Conservation (phyloP, 495 filamentous ascomycete genomes). For the Talaromyces nanjingensis region DNA sequence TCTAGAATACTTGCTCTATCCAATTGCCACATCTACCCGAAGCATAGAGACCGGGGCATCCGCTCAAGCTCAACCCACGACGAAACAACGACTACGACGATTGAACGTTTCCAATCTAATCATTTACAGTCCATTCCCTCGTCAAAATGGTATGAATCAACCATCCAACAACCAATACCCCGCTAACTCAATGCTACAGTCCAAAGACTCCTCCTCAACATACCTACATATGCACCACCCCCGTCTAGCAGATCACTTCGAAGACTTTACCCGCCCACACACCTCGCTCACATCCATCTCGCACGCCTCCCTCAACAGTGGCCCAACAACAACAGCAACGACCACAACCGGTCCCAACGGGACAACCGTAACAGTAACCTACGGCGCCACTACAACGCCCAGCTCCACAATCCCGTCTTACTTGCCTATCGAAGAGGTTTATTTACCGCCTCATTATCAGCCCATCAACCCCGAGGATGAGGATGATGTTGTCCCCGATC, state of each 20-base stretch:
- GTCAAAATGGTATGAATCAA: no score
- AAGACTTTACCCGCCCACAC: conserved; percentile 60
- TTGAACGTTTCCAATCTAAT: no score
- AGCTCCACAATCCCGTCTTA: conserved; percentile 33
- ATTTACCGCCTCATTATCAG: conserved; percentile 82
- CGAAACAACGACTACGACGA: no score
- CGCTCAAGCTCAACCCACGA: not conserved
- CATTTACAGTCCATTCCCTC: no score
- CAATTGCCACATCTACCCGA: not conserved
- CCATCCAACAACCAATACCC: no score
- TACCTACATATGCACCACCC: conserved; percentile 81
- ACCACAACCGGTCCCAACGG: conserved; percentile 14
- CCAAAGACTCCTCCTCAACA: conserved; percentile 83
- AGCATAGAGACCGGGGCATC: not conserved
- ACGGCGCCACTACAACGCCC: conserved; percentile 27
- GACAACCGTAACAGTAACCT: conserved; percentile 20
- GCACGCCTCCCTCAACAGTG: not conserved
- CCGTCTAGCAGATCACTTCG: conserved; percentile 82
- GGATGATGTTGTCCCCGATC: conserved; percentile 94
- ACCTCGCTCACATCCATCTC: conserved; percentile 17
- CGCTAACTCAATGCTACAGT: conserved; percentile 35
- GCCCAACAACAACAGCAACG: conserved; percentile 16
- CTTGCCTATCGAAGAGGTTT: conserved; percentile 62
- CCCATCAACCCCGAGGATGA: conserved; percentile 96
- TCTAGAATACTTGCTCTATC: not conserved